Base-by-base conservation (phyloP, 495 filamentous ascomycete genomes). In the Lophium mytilinum region DNA sequence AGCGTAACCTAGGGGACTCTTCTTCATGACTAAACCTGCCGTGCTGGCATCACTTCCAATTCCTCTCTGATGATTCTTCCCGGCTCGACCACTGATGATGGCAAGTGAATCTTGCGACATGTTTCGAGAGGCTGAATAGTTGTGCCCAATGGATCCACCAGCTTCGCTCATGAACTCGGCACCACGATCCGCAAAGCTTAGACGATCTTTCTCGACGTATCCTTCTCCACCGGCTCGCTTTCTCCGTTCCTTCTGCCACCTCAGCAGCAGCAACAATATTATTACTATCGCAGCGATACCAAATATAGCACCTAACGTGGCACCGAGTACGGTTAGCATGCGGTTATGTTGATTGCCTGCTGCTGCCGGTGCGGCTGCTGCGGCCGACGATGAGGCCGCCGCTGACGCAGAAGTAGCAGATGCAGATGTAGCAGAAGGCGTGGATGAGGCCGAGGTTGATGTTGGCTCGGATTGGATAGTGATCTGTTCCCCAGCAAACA, bases 221-320 rank as follows among this genome's bases (percentile, higher is more conserved):
- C 76, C 73, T 56, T 56, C 81, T 14, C 76, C 30, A 74, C 63
- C 74, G 71, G n/a, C 62, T 59, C 36, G 77, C 72, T 61, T 71
- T 57, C 53, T 81, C 77, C 69, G 78, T 75, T 24, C 73, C 71
- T 58, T 83, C 52, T 77, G 74, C 55, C 82, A 83, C 63, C 82
- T 79, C 10, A 98, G 70, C 30, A 86, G 74, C 47, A 90, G 72
- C 14, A 96, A 76, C 4, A 88, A 59, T 9, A 83, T 53, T 10
- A 85, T 73, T n/a, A 96, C 70, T 9, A 96, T 68, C 1, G 85
- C 69, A 14, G 81, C 84, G 47, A 86, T 69, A 1, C 86, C 90
- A 52, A 89, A 78, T 19, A 96, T 79, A 14, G 83, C 81, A 4
- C 91, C 90, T 0, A 98, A 78, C 1, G 86, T 85, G 39, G 85